A percentile compares a stretch with the other conserved stretches of the same genome.
These are phyloP conservation scores for Globisporangium sylvaticum DNA, from an alignment of 352 stramenopile species.

Conservation along the genomic window DNA sequence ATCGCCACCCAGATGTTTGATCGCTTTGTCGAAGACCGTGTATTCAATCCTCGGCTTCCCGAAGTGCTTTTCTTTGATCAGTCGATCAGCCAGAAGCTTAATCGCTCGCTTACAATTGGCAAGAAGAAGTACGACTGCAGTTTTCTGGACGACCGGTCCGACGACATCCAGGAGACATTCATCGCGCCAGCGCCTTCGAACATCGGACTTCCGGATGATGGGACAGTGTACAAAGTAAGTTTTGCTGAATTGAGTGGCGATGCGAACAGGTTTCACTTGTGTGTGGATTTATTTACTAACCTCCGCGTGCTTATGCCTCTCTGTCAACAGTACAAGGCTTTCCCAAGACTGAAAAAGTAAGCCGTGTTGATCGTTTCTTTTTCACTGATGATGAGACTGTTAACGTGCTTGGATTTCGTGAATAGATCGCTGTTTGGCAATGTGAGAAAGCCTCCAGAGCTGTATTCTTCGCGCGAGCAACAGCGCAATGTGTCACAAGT, in stretches of 20 bases:
- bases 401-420: not conserved
- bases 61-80: conserved; percentile 85
- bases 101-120: conserved; percentile 62
- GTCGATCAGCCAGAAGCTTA: conserved; percentile 85
- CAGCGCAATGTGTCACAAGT: conserved; percentile 70
- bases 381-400: not conserved
- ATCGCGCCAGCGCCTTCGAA: conserved; percentile 77
- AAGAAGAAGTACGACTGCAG: conserved; percentile 85
- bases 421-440: conserved; percentile 61
- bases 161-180: conserved; percentile 82
- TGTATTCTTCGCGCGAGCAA: conserved; percentile 67
- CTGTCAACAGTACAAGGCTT: conserved; percentile 64
- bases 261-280: not conserved
- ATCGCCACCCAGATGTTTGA: conserved; percentile 83
- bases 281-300: not conserved
- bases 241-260: not conserved
- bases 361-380: not conserved
- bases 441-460: conserved; percentile 67
- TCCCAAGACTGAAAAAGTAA: conserved; percentile 80
- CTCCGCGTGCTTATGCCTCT: not conserved
- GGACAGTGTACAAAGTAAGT: conserved; percentile 69
- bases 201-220: conserved; percentile 72
- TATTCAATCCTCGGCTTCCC: conserved; percentile 53
- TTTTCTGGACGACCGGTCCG: conserved; percentile 71
- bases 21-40: conserved; percentile 76